Evolutionary conservation across 495 filamentous ascomycete species (phyloP).

Genomic region (Hypoxylon fuscum): DNA sequence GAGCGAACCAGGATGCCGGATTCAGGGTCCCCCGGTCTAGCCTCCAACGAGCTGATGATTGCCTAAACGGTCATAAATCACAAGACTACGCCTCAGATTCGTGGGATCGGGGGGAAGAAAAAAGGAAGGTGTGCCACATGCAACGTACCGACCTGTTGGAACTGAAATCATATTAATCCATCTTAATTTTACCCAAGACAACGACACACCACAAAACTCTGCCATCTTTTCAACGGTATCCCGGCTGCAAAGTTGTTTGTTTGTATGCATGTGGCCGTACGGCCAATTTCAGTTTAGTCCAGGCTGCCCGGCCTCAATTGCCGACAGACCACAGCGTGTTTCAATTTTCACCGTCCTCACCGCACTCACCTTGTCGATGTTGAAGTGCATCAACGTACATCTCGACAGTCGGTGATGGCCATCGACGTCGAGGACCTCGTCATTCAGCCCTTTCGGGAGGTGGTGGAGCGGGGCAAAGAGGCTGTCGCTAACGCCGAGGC

Average conservation of each 20-base stretch:
- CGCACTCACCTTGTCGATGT: slow-evolving; percentile 17
- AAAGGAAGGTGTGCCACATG: slow-evolving; percentile 31
- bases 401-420: slow-evolving; percentile 44
- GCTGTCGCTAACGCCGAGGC: slow-evolving; percentile 47
- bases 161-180: slow-evolving; percentile 19
- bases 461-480: slow-evolving; percentile 44
- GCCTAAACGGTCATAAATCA: slow-evolving; percentile 24
- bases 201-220: background rate
- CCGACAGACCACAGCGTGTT: slow-evolving; percentile 7
- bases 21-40: slow-evolving; percentile 30
- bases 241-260: slow-evolving; percentile 13
- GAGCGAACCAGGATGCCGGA: slow-evolving; percentile 39
- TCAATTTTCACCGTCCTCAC: slow-evolving; percentile 6
- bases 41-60: slow-evolving; percentile 20
- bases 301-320: slow-evolving; percentile 12
- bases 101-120: slow-evolving; percentile 9
- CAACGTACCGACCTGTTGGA: slow-evolving; percentile 13
- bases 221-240: slow-evolving; percentile 10
- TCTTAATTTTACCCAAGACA: slow-evolving; percentile 14
- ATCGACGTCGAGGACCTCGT: slow-evolving; percentile 49
- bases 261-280: slow-evolving; percentile 21
- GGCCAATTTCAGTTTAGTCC: slow-evolving; percentile 25
- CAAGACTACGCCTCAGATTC: slow-evolving; percentile 21
- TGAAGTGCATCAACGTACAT: slow-evolving; percentile 13
- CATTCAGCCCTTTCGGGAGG: slow-evolving; percentile 50